These are phyloP conservation scores for Entomortierella lignicola DNA, from an alignment of 192 early-diverging fungal genomes.

Conservation along the genomic window DNA sequence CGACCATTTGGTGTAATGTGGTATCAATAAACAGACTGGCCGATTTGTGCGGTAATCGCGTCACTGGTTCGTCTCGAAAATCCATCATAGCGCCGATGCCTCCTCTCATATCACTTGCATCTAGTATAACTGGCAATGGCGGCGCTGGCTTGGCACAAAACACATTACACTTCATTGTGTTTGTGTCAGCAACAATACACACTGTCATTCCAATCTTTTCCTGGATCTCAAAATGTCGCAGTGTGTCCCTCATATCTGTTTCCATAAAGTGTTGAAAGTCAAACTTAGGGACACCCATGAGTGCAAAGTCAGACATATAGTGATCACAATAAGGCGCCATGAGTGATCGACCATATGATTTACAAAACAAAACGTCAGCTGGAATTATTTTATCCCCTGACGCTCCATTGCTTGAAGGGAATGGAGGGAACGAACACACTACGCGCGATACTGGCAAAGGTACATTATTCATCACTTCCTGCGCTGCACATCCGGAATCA, in stretches of 20 bases:
- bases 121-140: conserved; percentile 16
- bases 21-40: conserved; percentile 33
- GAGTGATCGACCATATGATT: conserved; percentile 68
- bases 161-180: conserved; percentile 51
- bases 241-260: conserved; percentile 53
- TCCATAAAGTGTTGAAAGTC: conserved; percentile 61
- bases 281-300: conserved; percentile 65
- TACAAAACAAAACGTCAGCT: conserved; percentile 62
- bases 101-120: conserved; percentile 15
- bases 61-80: conserved; percentile 29
- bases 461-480: conserved; percentile 41
- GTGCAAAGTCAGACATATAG: conserved; percentile 68
- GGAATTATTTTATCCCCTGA: conserved; percentile 37
- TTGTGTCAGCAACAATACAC: conserved; percentile 61
- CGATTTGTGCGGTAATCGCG: conserved; percentile 10
- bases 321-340: conserved; percentile 65
- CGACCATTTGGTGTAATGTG: conserved; percentile 37
- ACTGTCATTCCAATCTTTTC: conserved; percentile 20
- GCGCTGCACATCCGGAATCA: conserved; percentile 25
- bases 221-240: conserved; percentile 53
- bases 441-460: conserved; percentile 30
- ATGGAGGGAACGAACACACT: conserved; percentile 40
- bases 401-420: conserved; percentile 9
- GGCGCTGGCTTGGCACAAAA: conserved; percentile 22
- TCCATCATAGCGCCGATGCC: conserved; percentile 11